phyloP scores from a whole-genome alignment of 2,329 filamentous ascomycete species.

The Pleomassaria siparia region DNA sequence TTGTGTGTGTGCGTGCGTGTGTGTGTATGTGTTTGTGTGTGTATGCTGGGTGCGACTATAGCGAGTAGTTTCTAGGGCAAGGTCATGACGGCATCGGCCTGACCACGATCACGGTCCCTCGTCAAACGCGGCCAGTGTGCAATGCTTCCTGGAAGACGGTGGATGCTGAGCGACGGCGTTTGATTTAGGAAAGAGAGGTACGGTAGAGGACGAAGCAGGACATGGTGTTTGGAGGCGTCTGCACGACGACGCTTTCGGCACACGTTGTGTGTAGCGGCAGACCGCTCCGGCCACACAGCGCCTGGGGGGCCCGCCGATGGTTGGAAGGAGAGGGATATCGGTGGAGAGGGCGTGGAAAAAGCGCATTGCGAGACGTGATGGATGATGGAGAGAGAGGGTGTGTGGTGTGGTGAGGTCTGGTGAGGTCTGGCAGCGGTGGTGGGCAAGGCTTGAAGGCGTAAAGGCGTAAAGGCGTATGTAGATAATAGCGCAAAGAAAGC shows the following conservation, averaged over 20 bases:
- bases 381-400: not conserved
- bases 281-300: constrained; percentile 26
- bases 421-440: not conserved
- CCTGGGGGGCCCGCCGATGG: not conserved
- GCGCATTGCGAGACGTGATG: constrained; percentile 1
- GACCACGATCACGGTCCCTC: constrained; percentile 15
- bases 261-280: constrained; percentile 24
- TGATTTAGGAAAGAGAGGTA: constrained; percentile 11
- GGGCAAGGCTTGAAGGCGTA: not conserved
- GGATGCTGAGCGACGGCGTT: not conserved
- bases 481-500: too few relatives aligned
- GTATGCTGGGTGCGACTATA: constrained; percentile 9
- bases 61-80: constrained; percentile 6
- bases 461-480: constrained; percentile 14
- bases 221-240: constrained; percentile 31
- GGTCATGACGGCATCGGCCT: too few relatives aligned
- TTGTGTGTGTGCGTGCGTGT: too few relatives aligned
- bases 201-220: constrained; percentile 13
- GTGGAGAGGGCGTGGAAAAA: not conserved
- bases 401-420: not conserved
- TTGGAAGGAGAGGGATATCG: not conserved
- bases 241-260: constrained; percentile 34
- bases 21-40: too few relatives aligned
- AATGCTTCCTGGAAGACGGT: not conserved
- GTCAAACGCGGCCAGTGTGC: constrained; percentile 4